Evolutionary conservation across 202 grass and related monocot genomes (phyloP).

Genomic region (Schoenoplectus triqueter): DNA sequence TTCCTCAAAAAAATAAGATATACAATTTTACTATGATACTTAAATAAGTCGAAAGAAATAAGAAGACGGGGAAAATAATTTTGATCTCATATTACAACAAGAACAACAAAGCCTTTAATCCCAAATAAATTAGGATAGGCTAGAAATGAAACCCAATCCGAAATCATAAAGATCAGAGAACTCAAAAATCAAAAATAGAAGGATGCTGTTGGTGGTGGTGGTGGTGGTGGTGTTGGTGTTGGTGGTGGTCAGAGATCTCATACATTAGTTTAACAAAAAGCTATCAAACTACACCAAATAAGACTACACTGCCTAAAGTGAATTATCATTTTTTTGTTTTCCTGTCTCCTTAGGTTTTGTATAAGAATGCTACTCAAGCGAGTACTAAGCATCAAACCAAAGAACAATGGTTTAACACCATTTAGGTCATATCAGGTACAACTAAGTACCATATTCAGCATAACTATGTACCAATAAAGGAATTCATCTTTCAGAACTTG

Average conservation of each 20-base stretch:
- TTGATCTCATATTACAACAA: neutral
- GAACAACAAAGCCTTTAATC: no score
- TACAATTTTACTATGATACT: no score
- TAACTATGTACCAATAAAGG: constrained; percentile 2
- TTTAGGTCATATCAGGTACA: constrained; percentile 7
- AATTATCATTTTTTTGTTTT: neutral
- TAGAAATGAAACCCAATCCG: no score
- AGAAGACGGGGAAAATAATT: neutral
- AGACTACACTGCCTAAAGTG: neutral
- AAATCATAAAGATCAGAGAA: no score
- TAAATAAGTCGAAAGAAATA: no score
- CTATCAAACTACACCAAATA: constrained; percentile 18
- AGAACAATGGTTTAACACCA: neutral
- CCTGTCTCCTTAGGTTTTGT: neutral
- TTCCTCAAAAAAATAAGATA: neutral
- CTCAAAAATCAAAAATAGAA: no score
- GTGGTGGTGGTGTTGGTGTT: no score
- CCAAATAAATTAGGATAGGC: no score
- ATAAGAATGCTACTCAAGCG: neutral
- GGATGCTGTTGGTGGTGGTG: no score
- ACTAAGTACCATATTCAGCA: neutral
- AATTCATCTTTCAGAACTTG: neutral
- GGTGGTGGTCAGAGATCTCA: no score
- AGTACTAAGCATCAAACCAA: neutral
- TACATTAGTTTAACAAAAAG: constrained; percentile 5